These are phyloP conservation scores for Rhynchosporium graminicola DNA, from an alignment of 2,329 filamentous ascomycete species.

Conservation along the genomic window DNA sequence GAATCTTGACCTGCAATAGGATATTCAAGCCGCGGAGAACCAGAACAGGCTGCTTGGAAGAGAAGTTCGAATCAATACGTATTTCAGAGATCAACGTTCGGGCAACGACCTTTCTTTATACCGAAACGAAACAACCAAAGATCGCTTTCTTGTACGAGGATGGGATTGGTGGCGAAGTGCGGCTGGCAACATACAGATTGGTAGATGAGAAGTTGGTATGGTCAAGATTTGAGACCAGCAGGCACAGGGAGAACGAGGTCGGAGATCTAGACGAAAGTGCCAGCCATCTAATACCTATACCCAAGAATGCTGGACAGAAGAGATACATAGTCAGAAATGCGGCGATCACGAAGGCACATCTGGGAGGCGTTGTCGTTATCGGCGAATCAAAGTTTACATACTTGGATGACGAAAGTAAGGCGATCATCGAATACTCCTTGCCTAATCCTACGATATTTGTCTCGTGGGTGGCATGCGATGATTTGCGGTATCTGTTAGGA, in stretches of 20 bases:
- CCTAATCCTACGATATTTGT: slow-evolving; percentile 81
- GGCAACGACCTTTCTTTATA: slow-evolving; percentile 65
- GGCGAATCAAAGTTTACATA: slow-evolving; percentile 84
- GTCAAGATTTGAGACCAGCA: slow-evolving; percentile 55
- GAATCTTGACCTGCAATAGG: slow-evolving; percentile 64
- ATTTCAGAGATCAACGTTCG: slow-evolving; percentile 68
- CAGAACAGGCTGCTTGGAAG: slow-evolving; percentile 54
- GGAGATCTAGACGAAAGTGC: slow-evolving; percentile 57
- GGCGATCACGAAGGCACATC: slow-evolving; percentile 51
- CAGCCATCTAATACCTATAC: slow-evolving; percentile 63
- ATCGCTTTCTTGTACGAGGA: slow-evolving; percentile 68
- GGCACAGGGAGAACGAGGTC: slow-evolving; percentile 56
- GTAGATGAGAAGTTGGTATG: slow-evolving; percentile 58
- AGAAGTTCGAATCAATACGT: slow-evolving; percentile 60
- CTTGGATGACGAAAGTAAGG: slow-evolving; percentile 74
- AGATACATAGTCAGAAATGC: slow-evolving; percentile 60
- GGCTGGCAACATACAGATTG: slow-evolving; percentile 59
- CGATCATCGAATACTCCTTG: slow-evolving; percentile 64
- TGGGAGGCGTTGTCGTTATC: slow-evolving; percentile 72
- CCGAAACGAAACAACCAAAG: slow-evolving; percentile 55
- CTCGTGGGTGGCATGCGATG: slow-evolving; percentile 86
- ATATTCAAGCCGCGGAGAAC: slow-evolving; percentile 56
- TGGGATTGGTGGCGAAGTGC: slow-evolving; percentile 56
- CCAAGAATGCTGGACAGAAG: slow-evolving; percentile 57
- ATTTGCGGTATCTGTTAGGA: slow-evolving; percentile 79